Evolutionary conservation across 768 basidiomycete species (phyloP).

Genomic region (Phaeotremella skinneri): DNA sequence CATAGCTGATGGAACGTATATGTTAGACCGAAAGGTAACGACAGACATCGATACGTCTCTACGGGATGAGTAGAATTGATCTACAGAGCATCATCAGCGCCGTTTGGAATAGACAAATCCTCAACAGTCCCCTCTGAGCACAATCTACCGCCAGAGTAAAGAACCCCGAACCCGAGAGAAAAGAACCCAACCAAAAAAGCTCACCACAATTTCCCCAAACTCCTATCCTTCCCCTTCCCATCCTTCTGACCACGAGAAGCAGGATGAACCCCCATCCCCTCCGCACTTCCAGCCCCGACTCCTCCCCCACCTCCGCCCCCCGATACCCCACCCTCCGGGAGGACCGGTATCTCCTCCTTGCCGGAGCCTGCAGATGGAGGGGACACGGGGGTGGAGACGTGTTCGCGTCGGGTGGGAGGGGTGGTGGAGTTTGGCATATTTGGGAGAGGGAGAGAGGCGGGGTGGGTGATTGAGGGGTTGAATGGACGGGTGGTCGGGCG

Average conservation of each 20-base stretch:
- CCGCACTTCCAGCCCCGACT: slow-evolving; percentile 17
- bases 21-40: not conserved
- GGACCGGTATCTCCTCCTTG: slow-evolving; percentile 1
- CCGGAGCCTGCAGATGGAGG: not conserved
- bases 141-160: not conserved
- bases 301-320: slow-evolving; percentile 29
- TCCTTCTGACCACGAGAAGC: slow-evolving; percentile 27
- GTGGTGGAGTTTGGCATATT: slow-evolving; percentile 9
- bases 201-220: slow-evolving; percentile 24
- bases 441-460: slow-evolving; percentile 24
- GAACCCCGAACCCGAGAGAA: not conserved
- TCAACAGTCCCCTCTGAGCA: not conserved
- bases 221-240: not conserved
- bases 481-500: not conserved
- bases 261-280: slow-evolving; percentile 31
- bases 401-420: slow-evolving; percentile 6
- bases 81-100: not conserved
- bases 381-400: slow-evolving; percentile 1
- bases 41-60: not conserved
- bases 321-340: slow-evolving; percentile 16
- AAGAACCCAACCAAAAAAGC: slow-evolving; percentile 1
- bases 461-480: slow-evolving; percentile 8
- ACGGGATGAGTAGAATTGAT: not conserved
- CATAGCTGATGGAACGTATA: too few relatives aligned
- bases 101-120: not conserved